phyloP scores from a whole-genome alignment of 257 asterid species.

The Linaria vulgaris region DNA sequence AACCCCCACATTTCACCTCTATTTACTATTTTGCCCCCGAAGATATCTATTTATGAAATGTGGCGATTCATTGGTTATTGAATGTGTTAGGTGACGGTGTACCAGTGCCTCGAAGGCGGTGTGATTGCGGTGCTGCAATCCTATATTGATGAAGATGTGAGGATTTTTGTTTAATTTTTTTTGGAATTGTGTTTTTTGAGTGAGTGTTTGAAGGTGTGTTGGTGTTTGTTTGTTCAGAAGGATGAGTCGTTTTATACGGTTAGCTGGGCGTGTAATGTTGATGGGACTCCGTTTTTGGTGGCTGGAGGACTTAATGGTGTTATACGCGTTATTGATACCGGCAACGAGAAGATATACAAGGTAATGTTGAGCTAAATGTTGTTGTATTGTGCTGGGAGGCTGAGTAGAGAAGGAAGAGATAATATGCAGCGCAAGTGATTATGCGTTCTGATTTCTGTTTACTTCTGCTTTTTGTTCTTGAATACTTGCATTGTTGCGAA shows the following conservation, averaged over 20 bases:
- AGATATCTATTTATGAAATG: no score
- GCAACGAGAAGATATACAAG: slow-evolving; percentile 85
- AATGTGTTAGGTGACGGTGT: slow-evolving; percentile 76
- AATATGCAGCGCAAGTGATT: no score
- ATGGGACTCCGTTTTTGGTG: slow-evolving; percentile 79
- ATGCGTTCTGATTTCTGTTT: no score
- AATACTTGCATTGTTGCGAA: no score
- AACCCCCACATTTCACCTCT: no score
- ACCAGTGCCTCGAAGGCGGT: slow-evolving; percentile 85
- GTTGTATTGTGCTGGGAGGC: no score
- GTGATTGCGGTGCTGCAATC: slow-evolving; percentile 95
- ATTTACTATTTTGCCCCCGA: background rate
- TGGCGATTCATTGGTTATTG: no score
- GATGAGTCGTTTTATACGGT: slow-evolving; percentile 97
- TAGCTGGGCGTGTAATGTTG: slow-evolving; percentile 91
- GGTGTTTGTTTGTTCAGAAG: slow-evolving; percentile 59
- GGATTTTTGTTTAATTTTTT: slow-evolving; percentile 26
- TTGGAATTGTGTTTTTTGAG: slow-evolving; percentile 28
- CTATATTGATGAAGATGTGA: slow-evolving; percentile 95
- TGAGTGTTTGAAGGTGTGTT: slow-evolving; percentile 23
- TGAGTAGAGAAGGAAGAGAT: no score
- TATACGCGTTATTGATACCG: slow-evolving; percentile 87
- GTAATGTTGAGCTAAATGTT: slow-evolving; percentile 31
- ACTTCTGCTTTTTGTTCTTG: no score
- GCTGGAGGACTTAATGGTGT: slow-evolving; percentile 93